phyloP scores from a whole-genome alignment of 164 flowering plant genomes.

The Umbellularia californica region DNA sequence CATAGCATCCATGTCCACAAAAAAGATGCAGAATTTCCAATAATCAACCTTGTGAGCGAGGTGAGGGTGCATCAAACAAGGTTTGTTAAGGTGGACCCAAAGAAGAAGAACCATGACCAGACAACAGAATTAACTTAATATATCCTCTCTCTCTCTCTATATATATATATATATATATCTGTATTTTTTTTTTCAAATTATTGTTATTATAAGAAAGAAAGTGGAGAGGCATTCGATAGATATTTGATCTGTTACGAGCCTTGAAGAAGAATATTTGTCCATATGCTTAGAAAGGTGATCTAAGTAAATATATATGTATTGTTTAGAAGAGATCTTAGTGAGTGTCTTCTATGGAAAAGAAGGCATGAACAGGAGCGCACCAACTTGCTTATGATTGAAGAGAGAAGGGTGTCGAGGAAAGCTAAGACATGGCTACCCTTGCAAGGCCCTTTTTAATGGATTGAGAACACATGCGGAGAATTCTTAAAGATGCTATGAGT shows the following conservation, averaged over 20 bases:
- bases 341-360: neutral
- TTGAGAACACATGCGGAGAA: neutral
- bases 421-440: slow-evolving; percentile 6
- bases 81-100: too few relatives aligned
- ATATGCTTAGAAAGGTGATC: neutral
- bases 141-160: too few relatives aligned
- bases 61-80: too few relatives aligned
- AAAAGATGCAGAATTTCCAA: neutral
- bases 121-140: too few relatives aligned
- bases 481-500: neutral
- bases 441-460: neutral
- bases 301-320: neutral
- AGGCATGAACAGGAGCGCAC: slow-evolving; percentile 7
- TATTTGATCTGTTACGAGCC: neutral
- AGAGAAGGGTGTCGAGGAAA: slow-evolving; percentile 17
- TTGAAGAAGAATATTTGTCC: neutral
- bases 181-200: too few relatives aligned
- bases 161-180: too few relatives aligned
- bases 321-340: neutral
- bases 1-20: neutral
- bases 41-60: too few relatives aligned
- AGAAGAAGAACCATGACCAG: too few relatives aligned
- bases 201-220: too few relatives aligned
- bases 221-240: too few relatives aligned
- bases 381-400: slow-evolving; percentile 16